Evolutionary conservation across 352 stramenopile species (phyloP), one percentile per base, ranked within the genome.

Genomic region (Pythium sp.): DNA sequence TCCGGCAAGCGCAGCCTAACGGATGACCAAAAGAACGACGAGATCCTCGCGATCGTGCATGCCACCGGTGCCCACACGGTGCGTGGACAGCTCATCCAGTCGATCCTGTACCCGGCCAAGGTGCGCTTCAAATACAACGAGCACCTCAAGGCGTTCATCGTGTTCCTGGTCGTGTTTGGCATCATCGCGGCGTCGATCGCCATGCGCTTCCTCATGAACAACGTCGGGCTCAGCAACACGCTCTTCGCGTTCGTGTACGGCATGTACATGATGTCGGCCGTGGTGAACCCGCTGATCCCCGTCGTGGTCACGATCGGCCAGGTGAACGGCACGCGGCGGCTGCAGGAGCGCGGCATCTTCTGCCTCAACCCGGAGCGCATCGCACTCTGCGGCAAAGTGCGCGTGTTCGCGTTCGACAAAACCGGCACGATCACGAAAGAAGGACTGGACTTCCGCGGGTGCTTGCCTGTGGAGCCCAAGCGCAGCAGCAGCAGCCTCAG

Each of bases 81-180:
- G 0, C 89, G 88, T 32, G 88, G 90, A n/a, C 69, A 94, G 72
- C 63, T 96, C 26, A 75, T 97, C 32, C 74, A 84, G 47, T 82
- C 84, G 9, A 91, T 97, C 58, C 60, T 96, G 30, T 94, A 86
- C 43, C 90, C 87, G 2, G 62, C 89, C 2, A 81, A 78, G 22
- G 84, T 94, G 72, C 73, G 86, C 18, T 96, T 97, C 76, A 93
- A 97, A 65, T 96, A 94, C 69, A 86, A 95, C 64, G 76, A 88
- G 18, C 86, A 97, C 67, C 72, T 97, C 18, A 81, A 84, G 30
- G 76, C 82, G 58, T 77, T 94, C 22, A 75, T 95, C 49, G 54
- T 55, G 14, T 73, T 94, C 59, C 70, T 97, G 9, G 64, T 91
- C 5, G 36, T 87, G 5, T 86, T 92, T 64, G 81, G 78, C 4